These are phyloP conservation scores for Amaranthus palmeri DNA, from an alignment of 148 eudicot species.

Conservation along the genomic window DNA sequence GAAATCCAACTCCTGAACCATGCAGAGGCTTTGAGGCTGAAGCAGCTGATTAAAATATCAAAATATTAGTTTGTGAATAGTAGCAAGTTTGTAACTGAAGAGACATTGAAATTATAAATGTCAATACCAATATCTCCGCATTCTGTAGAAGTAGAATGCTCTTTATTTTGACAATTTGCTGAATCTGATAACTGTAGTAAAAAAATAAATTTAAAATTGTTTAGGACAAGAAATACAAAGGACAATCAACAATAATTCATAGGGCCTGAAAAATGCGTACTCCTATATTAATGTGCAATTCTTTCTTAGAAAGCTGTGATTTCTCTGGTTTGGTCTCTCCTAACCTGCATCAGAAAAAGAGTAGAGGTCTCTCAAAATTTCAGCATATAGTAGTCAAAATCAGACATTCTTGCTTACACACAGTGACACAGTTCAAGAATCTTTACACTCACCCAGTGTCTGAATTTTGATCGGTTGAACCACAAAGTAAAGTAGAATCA, in stretches of 20 bases:
- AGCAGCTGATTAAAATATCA: slow-evolving; percentile 29
- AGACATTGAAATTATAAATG: neutral
- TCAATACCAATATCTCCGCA: slow-evolving; percentile 27
- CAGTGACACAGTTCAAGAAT: neutral
- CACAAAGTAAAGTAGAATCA: slow-evolving; percentile 7
- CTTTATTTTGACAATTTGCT: slow-evolving; percentile 14
- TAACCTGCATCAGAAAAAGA: slow-evolving; percentile 21
- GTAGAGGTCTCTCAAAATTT: neutral
- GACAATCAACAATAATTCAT: neutral
- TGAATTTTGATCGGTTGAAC: slow-evolving; percentile 17
- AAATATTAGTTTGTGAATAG: slow-evolving; percentile 7
- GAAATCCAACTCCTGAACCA: slow-evolving; percentile 27
- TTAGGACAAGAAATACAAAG: neutral
- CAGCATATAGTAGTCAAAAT: neutral
- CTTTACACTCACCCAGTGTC: slow-evolving; percentile 23
- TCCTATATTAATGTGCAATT: slow-evolving; percentile 18
- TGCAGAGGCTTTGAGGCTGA: slow-evolving; percentile 20
- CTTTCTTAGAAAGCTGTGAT: slow-evolving; percentile 5
- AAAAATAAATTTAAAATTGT: no score
- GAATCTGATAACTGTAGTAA: slow-evolving; percentile 29
- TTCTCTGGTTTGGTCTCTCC: slow-evolving; percentile 21
- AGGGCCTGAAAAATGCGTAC: slow-evolving; percentile 6
- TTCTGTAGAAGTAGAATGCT: slow-evolving; percentile 16
- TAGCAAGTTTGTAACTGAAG: neutral
- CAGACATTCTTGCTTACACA: neutral